Conservation (phyloP, 805 yeast species). For the Millerozyma acaciae region DNA sequence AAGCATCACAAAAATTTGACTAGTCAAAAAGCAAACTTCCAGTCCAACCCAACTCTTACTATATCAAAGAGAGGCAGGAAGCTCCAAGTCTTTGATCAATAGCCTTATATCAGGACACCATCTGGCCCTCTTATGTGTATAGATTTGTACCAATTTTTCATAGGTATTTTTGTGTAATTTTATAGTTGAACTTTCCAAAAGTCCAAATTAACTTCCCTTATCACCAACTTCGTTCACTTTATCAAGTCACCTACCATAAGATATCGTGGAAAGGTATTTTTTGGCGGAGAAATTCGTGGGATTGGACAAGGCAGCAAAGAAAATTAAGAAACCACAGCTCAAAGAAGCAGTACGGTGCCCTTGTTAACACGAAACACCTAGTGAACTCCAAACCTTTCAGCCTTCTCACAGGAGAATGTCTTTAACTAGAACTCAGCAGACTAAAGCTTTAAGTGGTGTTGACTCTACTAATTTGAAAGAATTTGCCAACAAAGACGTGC, state of each 20-base stretch:
- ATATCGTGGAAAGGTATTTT: not conserved
- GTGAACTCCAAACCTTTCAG: not conserved
- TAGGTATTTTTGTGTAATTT: too few relatives aligned
- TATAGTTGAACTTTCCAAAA: too few relatives aligned
- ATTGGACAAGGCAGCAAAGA: too few relatives aligned
- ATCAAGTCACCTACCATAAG: too few relatives aligned
- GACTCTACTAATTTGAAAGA: constrained; percentile 19
- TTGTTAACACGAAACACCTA: too few relatives aligned
- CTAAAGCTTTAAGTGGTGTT: constrained; percentile 24
- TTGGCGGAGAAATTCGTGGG: not conserved
- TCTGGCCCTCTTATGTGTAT: too few relatives aligned
- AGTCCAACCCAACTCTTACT: not conserved
- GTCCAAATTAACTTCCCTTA: too few relatives aligned
- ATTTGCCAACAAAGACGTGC: constrained; percentile 21
- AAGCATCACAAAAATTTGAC: constrained; percentile 13
- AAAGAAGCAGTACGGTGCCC: too few relatives aligned
- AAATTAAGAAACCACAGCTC: too few relatives aligned
- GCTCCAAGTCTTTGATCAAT: constrained; percentile 6
- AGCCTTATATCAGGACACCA: too few relatives aligned
- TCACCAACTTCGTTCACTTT: too few relatives aligned
- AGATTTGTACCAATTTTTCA: too few relatives aligned
- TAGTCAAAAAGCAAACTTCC: constrained; percentile 2
- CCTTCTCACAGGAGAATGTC: constrained; percentile 16
- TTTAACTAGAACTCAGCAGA: constrained; percentile 19
- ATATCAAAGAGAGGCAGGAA: constrained; percentile 8